Conservation (phyloP, 2,329 filamentous ascomycete species). For the Arthrobotrys entomopaga region DNA sequence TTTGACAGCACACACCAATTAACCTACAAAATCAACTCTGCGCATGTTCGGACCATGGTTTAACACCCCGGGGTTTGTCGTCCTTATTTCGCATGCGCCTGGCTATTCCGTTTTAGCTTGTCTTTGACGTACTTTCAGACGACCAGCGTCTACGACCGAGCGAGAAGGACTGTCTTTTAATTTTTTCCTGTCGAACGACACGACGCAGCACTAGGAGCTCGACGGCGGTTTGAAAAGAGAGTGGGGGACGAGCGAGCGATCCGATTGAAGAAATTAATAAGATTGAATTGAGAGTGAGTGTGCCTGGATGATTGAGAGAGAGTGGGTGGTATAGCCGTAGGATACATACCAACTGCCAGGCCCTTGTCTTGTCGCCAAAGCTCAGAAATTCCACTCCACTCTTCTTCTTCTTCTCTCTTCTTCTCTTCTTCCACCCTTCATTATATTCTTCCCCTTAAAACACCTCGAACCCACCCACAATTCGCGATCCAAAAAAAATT, state of each 20-base stretch:
- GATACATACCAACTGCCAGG: conserved; percentile 2
- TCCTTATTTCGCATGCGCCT: conserved; percentile 26
- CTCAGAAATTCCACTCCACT: conserved; percentile 41
- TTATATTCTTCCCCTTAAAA: conserved; percentile 43
- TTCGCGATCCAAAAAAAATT: conserved; percentile 34
- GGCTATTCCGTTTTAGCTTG: conserved; percentile 47
- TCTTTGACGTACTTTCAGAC: conserved; percentile 48
- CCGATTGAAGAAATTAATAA: conserved; percentile 14
- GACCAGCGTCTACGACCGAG: conserved; percentile 25
- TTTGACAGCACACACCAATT: conserved; percentile 27
- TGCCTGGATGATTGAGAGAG: background rate
- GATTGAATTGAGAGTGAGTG: background rate
- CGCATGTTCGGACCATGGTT: conserved; percentile 29
- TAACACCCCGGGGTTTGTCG: conserved; percentile 29
- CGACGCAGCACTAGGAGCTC: background rate
- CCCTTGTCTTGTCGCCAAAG: conserved; percentile 52
- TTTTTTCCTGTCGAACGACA: background rate
- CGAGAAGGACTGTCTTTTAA: background rate
- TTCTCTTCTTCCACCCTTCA: conserved; percentile 10
- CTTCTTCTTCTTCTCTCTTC: conserved; percentile 25
- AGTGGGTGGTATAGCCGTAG: conserved; percentile 33
- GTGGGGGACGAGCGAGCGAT: background rate
- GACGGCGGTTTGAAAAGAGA: conserved; percentile 12
- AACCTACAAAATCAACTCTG: conserved; percentile 11
- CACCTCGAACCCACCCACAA: conserved; percentile 42